Conservation (phyloP, 139 green algal genomes). For the Tetraselmis chui region DNA sequence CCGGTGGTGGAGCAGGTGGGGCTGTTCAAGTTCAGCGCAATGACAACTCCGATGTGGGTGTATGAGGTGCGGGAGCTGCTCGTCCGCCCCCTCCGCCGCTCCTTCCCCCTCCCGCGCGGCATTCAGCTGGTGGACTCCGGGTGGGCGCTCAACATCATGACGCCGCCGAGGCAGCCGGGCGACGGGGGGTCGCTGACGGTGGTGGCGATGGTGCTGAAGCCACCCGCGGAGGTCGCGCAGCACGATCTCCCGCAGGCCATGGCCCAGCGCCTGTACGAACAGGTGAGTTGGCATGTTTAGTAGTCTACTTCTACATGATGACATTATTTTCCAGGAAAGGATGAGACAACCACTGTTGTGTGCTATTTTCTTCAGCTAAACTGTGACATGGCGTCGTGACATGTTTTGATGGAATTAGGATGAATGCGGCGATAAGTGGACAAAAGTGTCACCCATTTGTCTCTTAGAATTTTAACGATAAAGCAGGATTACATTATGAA, state of each 20-base stretch:
- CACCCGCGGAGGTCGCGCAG: neutral
- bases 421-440: too few species aligned
- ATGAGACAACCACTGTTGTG: too few species aligned
- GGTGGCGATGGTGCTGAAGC: conserved; percentile 1
- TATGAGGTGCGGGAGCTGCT: conserved; percentile 56
- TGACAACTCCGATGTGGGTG: conserved; percentile 43
- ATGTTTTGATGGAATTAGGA: too few species aligned
- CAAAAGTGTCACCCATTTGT: too few species aligned
- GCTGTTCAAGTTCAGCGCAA: conserved; percentile 43
- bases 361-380: too few species aligned
- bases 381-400: too few species aligned
- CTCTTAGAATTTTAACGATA: too few species aligned
- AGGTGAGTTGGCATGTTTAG: too few species aligned
- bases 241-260: conserved; percentile 12
- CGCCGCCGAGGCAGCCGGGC: conserved; percentile 24
- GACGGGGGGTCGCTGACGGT: conserved; percentile 6
- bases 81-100: conserved; percentile 42
- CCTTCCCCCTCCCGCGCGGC: conserved; percentile 18
- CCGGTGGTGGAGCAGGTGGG: conserved; percentile 69
- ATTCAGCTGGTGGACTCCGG: conserved; percentile 26
- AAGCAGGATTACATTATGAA: too few species aligned
- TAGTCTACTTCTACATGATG: too few species aligned
- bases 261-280: conserved; percentile 36
- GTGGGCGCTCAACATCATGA: conserved; percentile 36
- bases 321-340: too few species aligned